These are phyloP conservation scores for Stromatinia cepivora DNA, from an alignment of 2,329 filamentous ascomycete genomes.

Conservation along the genomic window DNA sequence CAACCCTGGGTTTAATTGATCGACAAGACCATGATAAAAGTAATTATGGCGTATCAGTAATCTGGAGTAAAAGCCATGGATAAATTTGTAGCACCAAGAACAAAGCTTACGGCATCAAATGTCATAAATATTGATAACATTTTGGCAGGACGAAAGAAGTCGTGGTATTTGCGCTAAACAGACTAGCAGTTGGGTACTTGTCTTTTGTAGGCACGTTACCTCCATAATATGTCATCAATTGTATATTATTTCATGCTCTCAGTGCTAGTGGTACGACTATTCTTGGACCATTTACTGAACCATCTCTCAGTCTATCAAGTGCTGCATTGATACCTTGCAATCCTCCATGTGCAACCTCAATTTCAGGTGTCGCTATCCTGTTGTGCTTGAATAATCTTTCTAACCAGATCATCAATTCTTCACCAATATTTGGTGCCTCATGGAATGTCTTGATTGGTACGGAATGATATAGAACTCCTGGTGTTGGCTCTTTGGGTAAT, in stretches of 20 bases:
- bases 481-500: conserved; percentile 54
- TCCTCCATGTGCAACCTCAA: conserved; percentile 64
- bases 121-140: not conserved
- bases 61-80: not conserved
- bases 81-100: not conserved
- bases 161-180: not conserved
- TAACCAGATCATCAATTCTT: conserved; percentile 64
- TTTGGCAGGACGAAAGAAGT: not conserved
- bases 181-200: not conserved
- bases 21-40: not conserved
- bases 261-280: conserved; percentile 55
- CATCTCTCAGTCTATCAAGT: conserved; percentile 63
- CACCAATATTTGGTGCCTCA: conserved; percentile 62
- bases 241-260: not conserved
- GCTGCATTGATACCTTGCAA: conserved; percentile 67
- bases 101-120: not conserved
- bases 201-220: not conserved
- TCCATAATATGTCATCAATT: not conserved
- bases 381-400: conserved; percentile 60
- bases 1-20: not conserved
- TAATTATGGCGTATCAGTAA: not conserved
- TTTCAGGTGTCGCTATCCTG: conserved; percentile 59
- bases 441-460: conserved; percentile 79
- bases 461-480: conserved; percentile 35
- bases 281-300: conserved; percentile 66